Evolutionary conservation across 73 alveolate genomes (phyloP), one percentile per base, ranked within the genome.

Genomic region (Tetrahymena malaccensis): DNA sequence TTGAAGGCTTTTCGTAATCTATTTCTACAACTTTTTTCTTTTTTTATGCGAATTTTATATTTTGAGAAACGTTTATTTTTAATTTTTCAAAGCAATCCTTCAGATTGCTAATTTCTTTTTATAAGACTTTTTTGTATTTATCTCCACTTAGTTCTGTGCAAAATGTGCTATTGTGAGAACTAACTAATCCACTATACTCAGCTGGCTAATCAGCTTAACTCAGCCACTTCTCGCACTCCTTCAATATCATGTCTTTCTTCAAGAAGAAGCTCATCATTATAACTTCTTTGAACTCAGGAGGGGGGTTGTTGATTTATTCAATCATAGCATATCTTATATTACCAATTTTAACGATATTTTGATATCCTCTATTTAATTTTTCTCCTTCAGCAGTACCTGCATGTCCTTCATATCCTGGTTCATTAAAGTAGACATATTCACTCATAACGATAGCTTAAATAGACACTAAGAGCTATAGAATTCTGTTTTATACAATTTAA

Each of bases 361-460:
- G 96, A 96, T 99, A 99, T 3, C 99, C 99, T 96, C 99, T 99
- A 94, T 99, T 99, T 95, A 97, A 97, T 5, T 97, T 96, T 94
- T 98, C 99, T 37, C 99, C 99, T 33, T 94, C 97, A 34, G 99
- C 95, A 15, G 99, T 99, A 33, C 99, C 99, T 96, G 97, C 97
- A 94, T 98, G 99, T 89, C 98, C 98, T 94, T 99, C 99, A 96
- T 98, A 99, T 13, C 99, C 99, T 84, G 99, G 99, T 96, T 99
- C 99, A 97, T 99, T 99, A 96, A 97, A 98, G 97, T 98, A 97
- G 22, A 99, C 99, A 94, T 98, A 98, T 94, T 98, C 99, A 94
- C 99, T 96, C 99, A 99, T 99, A 55, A 99, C 98, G 38, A 99
- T 98, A 9, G 99, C 99, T 96, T 99, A 97, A 43, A 99, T 98